phyloP scores from a whole-genome alignment of 257 asterid genomes.

The Solanum chaucha region DNA sequence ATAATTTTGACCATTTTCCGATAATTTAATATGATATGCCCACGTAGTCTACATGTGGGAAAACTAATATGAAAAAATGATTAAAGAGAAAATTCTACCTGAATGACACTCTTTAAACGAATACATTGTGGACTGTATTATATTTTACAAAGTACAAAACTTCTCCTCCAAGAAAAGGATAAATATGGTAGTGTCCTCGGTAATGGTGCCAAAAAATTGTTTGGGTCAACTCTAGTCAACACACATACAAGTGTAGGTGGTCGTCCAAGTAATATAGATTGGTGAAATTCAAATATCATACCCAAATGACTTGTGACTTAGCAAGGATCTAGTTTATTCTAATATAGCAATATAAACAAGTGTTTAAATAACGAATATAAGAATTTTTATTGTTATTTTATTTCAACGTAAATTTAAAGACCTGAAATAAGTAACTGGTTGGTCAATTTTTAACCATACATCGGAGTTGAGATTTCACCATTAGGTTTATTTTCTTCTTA shows the following conservation, averaged over 20 bases:
- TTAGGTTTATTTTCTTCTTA: neutral
- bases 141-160: neutral
- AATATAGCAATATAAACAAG: neutral
- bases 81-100: neutral
- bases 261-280: neutral
- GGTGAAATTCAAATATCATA: neutral
- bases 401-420: too few species aligned
- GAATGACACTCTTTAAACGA: neutral
- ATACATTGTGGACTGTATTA: too few species aligned
- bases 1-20: too few species aligned
- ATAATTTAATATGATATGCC: neutral
- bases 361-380: too few species aligned
- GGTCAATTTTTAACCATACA: neutral
- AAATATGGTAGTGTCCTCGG: neutral
- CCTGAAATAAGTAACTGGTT: neutral
- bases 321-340: neutral
- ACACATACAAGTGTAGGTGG: neutral
- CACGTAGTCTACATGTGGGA: neutral
- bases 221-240: too few species aligned
- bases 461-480: neutral
- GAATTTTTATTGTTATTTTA: too few species aligned
- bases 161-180: neutral
- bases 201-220: too few species aligned
- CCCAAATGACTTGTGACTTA: neutral
- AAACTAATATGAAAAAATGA: neutral